Evolutionary conservation across 768 basidiomycete genomes (phyloP), one percentile per base, ranked within the genome.

Genomic region (Amylocystis lapponica): DNA sequence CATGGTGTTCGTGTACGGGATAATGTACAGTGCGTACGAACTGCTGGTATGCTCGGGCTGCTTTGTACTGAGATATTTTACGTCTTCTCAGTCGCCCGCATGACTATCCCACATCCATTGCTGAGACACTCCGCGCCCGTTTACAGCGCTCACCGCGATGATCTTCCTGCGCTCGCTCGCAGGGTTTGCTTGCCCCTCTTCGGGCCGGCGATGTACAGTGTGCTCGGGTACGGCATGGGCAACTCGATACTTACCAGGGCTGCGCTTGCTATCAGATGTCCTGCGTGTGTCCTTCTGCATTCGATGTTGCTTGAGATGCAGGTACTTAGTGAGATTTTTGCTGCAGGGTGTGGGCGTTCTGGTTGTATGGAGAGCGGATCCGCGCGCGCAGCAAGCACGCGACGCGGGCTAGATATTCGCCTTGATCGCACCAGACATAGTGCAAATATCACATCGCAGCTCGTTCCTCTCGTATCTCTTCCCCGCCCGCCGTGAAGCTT

Each of bases 161-260:
- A 66, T 78, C 0, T 82, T 59, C 52, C 58, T 86, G 4, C 76
- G 86, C 16, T 78, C 80, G 0, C 45, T 86, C 0, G 74, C 76
- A 2, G 87, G 85, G 1, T 87, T 85, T 42, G 71, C 0, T 86
- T 89, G 55, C 86, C 86, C 1, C 61, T 88, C 13, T 88, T 88
- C 50, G 83, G 80, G 4, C 78, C 81, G 20, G 64, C 72, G 29
- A 83, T 87, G 78, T 86, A 75, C 59, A 55, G 65, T 1, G 63
- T 66, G 11, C 64, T 87, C 1, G 86, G 84, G 3, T 82, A 81
- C 43, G 85, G 85, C 0, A 82, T 79, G 46, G 83, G 80, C 4
- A 61, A 79, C 46, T 82, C 83, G 0, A 67, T 87, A 1, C 66
- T 88, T 4, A 82, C 83, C 0, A 70, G 60, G 5, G 49, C 73